Conservation (phyloP, 768 basidiomycete genomes). For the Infundibulicybe gibba region DNA sequence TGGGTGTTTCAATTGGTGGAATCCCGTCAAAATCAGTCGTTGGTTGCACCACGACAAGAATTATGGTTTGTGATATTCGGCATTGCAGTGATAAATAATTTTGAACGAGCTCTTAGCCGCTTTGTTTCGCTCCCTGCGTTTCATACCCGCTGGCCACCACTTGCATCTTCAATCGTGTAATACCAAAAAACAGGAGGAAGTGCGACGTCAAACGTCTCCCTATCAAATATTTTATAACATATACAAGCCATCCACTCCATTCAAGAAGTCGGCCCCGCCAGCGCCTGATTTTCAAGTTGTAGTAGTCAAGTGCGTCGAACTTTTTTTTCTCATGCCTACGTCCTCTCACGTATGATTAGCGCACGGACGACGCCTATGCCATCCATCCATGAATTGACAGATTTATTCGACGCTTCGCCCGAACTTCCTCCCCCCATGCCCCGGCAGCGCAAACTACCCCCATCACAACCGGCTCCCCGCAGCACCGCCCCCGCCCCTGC, state of each 20-base stretch:
- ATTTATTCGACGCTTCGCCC: constrained; percentile 69
- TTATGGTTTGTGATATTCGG: constrained; percentile 37
- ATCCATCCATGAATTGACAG: constrained; percentile 69
- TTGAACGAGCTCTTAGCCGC: constrained; percentile 39
- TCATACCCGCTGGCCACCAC: constrained; percentile 66
- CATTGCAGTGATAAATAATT: too few relatives aligned
- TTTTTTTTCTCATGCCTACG: background rate
- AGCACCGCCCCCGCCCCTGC: constrained; percentile 1
- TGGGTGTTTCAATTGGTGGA: constrained; percentile 60
- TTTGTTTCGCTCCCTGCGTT: constrained; percentile 65
- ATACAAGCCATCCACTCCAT: constrained; percentile 88
- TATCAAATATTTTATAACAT: constrained; percentile 87
- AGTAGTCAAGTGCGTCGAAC: constrained; percentile 69
- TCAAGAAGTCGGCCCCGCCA: constrained; percentile 72
- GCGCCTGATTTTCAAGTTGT: constrained; percentile 85
- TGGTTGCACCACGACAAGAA: constrained; percentile 50
- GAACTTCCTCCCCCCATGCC: constrained; percentile 63
- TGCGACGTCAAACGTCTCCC: constrained; percentile 34
- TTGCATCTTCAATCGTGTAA: constrained; percentile 37
- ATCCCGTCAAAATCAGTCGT: constrained; percentile 44
- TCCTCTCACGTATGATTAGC: constrained; percentile 34
- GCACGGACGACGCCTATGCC: constrained; percentile 84
- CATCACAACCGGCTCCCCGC: constrained; percentile 5
- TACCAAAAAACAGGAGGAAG: constrained; percentile 10
- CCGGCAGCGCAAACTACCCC: constrained; percentile 28